These are phyloP conservation scores for Vigna trinervia DNA, from an alignment of 306 rosid genomes.

Conservation along the genomic window DNA sequence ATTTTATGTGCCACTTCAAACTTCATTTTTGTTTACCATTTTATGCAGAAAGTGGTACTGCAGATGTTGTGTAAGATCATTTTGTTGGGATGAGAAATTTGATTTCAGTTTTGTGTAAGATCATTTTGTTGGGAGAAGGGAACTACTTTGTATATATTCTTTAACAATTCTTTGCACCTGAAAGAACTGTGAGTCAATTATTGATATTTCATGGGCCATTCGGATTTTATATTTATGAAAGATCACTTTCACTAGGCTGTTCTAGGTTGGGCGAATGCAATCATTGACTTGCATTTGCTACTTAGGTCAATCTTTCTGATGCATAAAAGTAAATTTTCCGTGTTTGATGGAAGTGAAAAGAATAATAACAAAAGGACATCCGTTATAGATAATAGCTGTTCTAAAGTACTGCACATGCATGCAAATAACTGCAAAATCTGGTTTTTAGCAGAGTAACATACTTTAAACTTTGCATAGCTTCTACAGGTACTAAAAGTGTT, in stretches of 20 bases:
- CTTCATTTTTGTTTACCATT: background rate
- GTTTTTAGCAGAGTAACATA: background rate
- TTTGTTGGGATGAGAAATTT: too few species aligned
- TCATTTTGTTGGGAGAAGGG: too few species aligned
- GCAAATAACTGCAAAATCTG: background rate
- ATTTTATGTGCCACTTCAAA: background rate
- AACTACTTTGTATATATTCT: background rate
- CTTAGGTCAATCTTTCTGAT: slow-evolving; percentile 8
- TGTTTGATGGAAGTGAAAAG: background rate
- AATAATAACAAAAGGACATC: background rate
- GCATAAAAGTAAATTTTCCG: slow-evolving; percentile 13
- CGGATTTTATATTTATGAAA: slow-evolving; percentile 18
- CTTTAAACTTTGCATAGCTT: background rate
- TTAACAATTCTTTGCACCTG: slow-evolving; percentile 15
- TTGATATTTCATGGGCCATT: slow-evolving; percentile 37
- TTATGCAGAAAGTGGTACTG: background rate
- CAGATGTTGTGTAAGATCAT: background rate
- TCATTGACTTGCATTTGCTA: slow-evolving; percentile 39
- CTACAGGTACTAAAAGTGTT: background rate
- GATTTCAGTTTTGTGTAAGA: too few species aligned
- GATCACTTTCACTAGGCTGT: slow-evolving; percentile 41
- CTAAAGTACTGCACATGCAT: background rate
- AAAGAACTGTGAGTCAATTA: background rate
- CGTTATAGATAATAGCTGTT: background rate
- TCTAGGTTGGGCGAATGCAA: slow-evolving; percentile 8